Base-by-base conservation (phyloP, 768 basidiomycete genomes). In the Hydnomerulius pinastri region DNA sequence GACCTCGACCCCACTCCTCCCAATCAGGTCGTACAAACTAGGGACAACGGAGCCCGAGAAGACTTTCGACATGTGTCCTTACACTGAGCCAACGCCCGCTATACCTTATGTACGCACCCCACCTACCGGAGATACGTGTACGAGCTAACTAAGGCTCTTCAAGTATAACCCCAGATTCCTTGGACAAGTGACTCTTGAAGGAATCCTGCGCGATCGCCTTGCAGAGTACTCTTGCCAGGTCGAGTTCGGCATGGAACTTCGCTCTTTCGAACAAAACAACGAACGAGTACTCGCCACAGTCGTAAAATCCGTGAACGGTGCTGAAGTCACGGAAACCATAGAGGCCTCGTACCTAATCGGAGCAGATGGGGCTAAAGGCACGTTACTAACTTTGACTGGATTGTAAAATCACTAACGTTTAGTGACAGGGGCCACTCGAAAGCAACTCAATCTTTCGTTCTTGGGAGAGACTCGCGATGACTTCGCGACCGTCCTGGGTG, bases 211-310 rank as follows among this genome's bases (percentile, higher is more conserved):
- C 30, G 27, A 11, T 23, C 46, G 30, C 29, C 29, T 51, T 9
- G 38, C 42, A 11, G 56, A 55, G 27, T 32, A 23, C 10, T 46
- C 33, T 1, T 68, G 65, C 44, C 24, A 50, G 4, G 65, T 76
- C 6, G 76, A 77, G 46, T 51, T 68, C 0, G 67, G 62, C 1
- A 67, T 67, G 9, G 74, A 74, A 50, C 56, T 77, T 6, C 46
- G 55, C 12, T 55, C 48, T 3, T 58, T 77, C 27, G 68, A 69
- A 50, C 73, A 76, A 48, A 38, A 55, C 23, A 39, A 52, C 0
- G 69, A 72, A 42, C 48, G 54, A 23, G 71, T 76, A 9, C 52
- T 54, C 1, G 69, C 63, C 1, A 20, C 24, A 21, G 23, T 51
- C 2, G 12, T 20, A 17, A 50, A 46, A n/a, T 13, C 38, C 25